Base-by-base conservation (phyloP, 1,284 basidiomycete species). In the Mycosarcoma mackinlayi region DNA sequence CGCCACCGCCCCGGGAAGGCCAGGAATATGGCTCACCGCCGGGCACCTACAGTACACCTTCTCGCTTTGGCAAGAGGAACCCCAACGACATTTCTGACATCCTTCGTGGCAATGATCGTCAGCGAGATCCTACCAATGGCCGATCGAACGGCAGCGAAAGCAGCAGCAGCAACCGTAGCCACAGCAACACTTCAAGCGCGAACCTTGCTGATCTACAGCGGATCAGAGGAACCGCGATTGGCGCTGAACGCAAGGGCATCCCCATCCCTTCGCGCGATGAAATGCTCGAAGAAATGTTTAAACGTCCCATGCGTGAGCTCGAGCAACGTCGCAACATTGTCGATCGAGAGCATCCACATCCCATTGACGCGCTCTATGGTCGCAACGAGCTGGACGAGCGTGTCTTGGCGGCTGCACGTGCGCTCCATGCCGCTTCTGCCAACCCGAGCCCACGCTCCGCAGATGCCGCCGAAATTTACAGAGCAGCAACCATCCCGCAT, bases 311-410 rank as follows among this genome's bases (percentile, higher is more conserved):
- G 23, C 45, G 59, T 19, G 68, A 71, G 59, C 42, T 71, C 4
- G 59, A 73, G 8, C 56, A 72, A 13, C 21, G 55, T 28, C 40
- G 63, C 13, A 14, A 38, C 18, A 52, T 61, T 13, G 52, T 76
- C 6, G 70, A 74, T 34, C 59, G 75, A 8, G 75, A 77, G 49
- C 61, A 68, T 46, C 75, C 75, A 3, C 75, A 77, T 50, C 62
- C 73, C 24, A 69, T 77, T 30, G 75, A 77, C 50, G 66, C 73
- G 11, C 52, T 77, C 19, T 58, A 76, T 21, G 75, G 75, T 0
- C 46, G 75, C 10, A 77, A 77, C 55, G 73, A 76, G 59, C 50
- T 77, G n/a, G 75, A 77, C 30, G 77, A 79, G 39, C 58, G 73
- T 11, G 58, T 79, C 8, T 58, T 77, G 11, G 65, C 65, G 3